Evolutionary conservation across 495 filamentous ascomycete genomes (phyloP).

Genomic region (Sphaerosporella brunnea): DNA sequence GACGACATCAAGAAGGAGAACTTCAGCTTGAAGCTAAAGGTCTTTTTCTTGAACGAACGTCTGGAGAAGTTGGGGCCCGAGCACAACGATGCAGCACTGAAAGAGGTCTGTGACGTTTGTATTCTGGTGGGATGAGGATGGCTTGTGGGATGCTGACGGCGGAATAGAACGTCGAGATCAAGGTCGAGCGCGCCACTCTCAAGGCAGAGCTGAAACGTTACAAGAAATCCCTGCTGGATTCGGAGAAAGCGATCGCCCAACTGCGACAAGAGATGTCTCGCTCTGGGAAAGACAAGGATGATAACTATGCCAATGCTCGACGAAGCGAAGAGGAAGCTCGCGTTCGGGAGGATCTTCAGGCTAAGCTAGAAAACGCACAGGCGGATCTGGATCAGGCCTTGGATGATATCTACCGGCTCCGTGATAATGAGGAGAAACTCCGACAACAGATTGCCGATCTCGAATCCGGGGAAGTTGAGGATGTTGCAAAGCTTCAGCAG

Average conservation of each 20-base stretch:
- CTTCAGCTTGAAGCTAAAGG: slow-evolving; percentile 62
- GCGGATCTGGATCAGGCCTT: slow-evolving; percentile 22
- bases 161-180: slow-evolving; percentile 67
- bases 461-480: slow-evolving; percentile 47
- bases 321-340: slow-evolving; percentile 31
- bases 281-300: slow-evolving; percentile 44
- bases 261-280: slow-evolving; percentile 56
- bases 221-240: slow-evolving; percentile 56
- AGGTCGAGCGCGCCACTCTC: slow-evolving; percentile 74
- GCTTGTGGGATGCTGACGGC: background rate
- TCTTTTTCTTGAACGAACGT: slow-evolving; percentile 62
- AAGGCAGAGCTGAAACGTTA: slow-evolving; percentile 68
- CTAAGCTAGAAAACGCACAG: slow-evolving; percentile 36
- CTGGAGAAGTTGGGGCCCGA: slow-evolving; percentile 69
- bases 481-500: slow-evolving; percentile 42
- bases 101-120: slow-evolving; percentile 35
- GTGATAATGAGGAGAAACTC: slow-evolving; percentile 49
- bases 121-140: slow-evolving; percentile 3
- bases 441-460: slow-evolving; percentile 46
- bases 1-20: slow-evolving; percentile 91
- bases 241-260: slow-evolving; percentile 64
- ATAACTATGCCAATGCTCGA: slow-evolving; percentile 35
- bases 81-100: slow-evolving; percentile 67
- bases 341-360: slow-evolving; percentile 33
- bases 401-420: slow-evolving; percentile 38